phyloP scores from a whole-genome alignment of 2,329 filamentous ascomycete genomes.

The Beauveria medogensis region DNA sequence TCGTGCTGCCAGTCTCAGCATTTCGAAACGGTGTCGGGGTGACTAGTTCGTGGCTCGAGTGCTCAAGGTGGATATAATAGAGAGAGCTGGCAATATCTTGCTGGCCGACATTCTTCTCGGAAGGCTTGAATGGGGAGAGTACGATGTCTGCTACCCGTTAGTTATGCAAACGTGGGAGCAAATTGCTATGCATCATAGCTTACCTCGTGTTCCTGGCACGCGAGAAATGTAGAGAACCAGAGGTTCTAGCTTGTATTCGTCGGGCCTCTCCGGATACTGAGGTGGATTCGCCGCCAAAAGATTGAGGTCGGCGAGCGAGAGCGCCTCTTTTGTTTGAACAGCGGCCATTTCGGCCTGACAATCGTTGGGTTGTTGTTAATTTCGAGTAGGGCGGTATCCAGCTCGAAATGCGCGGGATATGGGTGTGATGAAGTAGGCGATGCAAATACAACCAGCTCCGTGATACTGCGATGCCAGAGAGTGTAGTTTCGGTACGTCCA shows the following conservation, averaged over 20 bases:
- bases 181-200: slow-evolving; percentile 14
- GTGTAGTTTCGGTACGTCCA: not conserved
- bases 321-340: slow-evolving; percentile 56
- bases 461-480: not conserved
- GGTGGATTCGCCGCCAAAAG: slow-evolving; percentile 79
- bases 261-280: slow-evolving; percentile 71
- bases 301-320: slow-evolving; percentile 73
- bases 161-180: not conserved
- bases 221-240: slow-evolving; percentile 85
- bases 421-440: not conserved
- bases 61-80: slow-evolving; percentile 75
- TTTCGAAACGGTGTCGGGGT: slow-evolving; percentile 19
- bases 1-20: slow-evolving; percentile 31
- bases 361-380: not conserved
- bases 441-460: too few species aligned
- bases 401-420: not conserved
- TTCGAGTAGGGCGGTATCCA: not conserved
- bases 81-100: slow-evolving; percentile 81
- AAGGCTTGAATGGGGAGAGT: slow-evolving; percentile 82
- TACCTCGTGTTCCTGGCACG: slow-evolving; percentile 85
- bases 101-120: slow-evolving; percentile 77
- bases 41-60: slow-evolving; percentile 44
- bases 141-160: slow-evolving; percentile 61
- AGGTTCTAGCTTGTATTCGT: slow-evolving; percentile 58
- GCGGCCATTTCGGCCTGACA: slow-evolving; percentile 3